Percentiles rank a stretch among this genome's conserved stretches.
phyloP scores from a whole-genome alignment of 2,329 filamentous ascomycete genomes.

The Aspergillus sp. region DNA sequence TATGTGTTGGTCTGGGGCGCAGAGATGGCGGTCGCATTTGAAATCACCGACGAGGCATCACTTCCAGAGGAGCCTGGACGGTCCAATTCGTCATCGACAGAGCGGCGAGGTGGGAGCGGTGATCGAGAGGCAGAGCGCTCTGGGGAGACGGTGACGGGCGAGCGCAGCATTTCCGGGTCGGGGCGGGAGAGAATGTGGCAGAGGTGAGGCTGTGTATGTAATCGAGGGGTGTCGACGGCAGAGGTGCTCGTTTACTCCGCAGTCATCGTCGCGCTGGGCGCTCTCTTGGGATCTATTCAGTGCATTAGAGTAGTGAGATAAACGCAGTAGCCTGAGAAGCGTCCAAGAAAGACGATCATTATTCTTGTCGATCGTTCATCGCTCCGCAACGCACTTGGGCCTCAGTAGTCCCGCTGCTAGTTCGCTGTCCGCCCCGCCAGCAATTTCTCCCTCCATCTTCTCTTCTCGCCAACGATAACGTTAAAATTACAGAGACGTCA shows the following conservation, averaged over 20 bases:
- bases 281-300: not conserved
- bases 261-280: not conserved
- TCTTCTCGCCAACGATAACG: too few species aligned
- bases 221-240: not conserved
- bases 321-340: slow-evolving; percentile 3
- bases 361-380: slow-evolving; percentile 9
- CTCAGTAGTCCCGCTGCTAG: slow-evolving; percentile 2
- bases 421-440: slow-evolving; percentile 13
- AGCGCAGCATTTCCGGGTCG: slow-evolving; percentile 20
- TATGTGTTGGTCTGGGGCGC: slow-evolving; percentile 35
- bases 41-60: slow-evolving; percentile 47
- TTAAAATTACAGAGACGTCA: not conserved
- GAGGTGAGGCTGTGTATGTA: slow-evolving; percentile 10
- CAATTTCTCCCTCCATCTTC: not conserved
- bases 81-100: slow-evolving; percentile 33
- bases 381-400: slow-evolving; percentile 9
- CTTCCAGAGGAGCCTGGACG: slow-evolving; percentile 47
- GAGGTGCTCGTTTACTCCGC: not conserved
- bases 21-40: slow-evolving; percentile 37
- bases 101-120: slow-evolving; percentile 21
- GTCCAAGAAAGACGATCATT: not conserved
- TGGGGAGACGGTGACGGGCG: slow-evolving; percentile 22
- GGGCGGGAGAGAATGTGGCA: not conserved
- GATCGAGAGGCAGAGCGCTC: slow-evolving; percentile 23
- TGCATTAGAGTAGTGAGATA: not conserved